Conservation (phyloP, 768 basidiomycete genomes). For the Suillus discolor region DNA sequence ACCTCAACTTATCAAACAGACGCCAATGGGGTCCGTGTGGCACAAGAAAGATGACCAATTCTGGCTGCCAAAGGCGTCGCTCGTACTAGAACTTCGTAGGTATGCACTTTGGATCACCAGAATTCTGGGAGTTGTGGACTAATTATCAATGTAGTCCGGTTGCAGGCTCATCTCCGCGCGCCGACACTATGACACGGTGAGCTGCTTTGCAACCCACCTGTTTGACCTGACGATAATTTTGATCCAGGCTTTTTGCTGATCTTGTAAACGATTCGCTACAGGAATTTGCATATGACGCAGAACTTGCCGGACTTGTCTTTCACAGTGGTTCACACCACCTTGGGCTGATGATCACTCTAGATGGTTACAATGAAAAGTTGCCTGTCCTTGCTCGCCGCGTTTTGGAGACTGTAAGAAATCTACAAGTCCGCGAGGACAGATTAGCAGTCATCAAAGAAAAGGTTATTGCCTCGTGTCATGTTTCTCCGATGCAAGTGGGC, state of each 20-base stretch:
- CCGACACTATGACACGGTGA: slow-evolving; percentile 74
- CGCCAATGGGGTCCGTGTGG: slow-evolving; percentile 77
- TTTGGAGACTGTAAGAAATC: slow-evolving; percentile 63
- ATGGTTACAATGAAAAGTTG: slow-evolving; percentile 93
- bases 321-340: slow-evolving; percentile 60
- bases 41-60: slow-evolving; percentile 97
- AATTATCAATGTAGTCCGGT: slow-evolving; percentile 45
- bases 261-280: slow-evolving; percentile 87
- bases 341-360: slow-evolving; percentile 67
- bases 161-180: slow-evolving; percentile 63
- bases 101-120: slow-evolving; percentile 28
- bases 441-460: slow-evolving; percentile 85
- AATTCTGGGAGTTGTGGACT: slow-evolving; percentile 1
- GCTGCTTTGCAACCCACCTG: slow-evolving; percentile 14
- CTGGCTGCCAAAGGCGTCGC: slow-evolving; percentile 89
- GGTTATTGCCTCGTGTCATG: slow-evolving; percentile 41
- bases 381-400: slow-evolving; percentile 72
- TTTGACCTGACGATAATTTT: neutral
- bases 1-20: slow-evolving; percentile 77
- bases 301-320: slow-evolving; percentile 86
- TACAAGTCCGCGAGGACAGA: slow-evolving; percentile 69
- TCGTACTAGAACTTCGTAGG: slow-evolving; percentile 78
- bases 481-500: neutral
- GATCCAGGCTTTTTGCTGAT: slow-evolving; percentile 71
- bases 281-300: slow-evolving; percentile 92